These are phyloP conservation scores for Xylariaceae sp. DNA, from an alignment of 2,329 filamentous ascomycete genomes.

Conservation along the genomic window DNA sequence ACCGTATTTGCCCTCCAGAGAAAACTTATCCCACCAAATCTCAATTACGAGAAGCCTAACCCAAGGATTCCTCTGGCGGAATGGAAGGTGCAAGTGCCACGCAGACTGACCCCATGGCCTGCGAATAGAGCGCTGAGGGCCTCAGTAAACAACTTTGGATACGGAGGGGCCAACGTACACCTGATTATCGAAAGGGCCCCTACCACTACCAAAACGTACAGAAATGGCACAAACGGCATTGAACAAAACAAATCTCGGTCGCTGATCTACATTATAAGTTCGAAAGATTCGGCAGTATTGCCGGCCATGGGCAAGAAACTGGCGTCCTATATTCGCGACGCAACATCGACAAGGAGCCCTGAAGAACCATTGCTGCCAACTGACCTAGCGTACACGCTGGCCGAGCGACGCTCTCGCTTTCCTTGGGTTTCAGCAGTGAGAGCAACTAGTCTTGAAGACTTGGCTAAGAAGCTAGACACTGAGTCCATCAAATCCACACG, in stretches of 20 bases:
- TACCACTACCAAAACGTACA: too few species aligned
- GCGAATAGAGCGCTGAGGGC: conserved; percentile 23
- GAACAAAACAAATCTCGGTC: too few species aligned
- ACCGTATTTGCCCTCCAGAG: conserved; percentile 33
- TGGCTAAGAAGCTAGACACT: conserved; percentile 1
- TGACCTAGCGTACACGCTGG: conserved; percentile 20
- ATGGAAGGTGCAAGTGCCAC: conserved; percentile 4
- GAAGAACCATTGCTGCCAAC: background rate
- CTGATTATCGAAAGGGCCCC: conserved; percentile 40
- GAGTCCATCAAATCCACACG: too few species aligned
- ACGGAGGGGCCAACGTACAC: conserved; percentile 46
- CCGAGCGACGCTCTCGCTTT: conserved; percentile 3
- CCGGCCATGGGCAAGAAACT: background rate
- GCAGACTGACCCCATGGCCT: conserved; percentile 11
- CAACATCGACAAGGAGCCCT: too few species aligned
- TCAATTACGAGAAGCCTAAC: conserved; percentile 28
- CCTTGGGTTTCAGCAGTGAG: background rate
- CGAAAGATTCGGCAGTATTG: conserved; percentile 8
- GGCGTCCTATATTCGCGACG: too few species aligned
- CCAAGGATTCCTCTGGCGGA: conserved; percentile 13
- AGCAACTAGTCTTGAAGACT: background rate
- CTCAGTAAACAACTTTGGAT: conserved; percentile 46
- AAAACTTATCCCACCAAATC: conserved; percentile 33
- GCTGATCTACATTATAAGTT: conserved; percentile 15
- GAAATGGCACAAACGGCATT: too few species aligned